Evolutionary conservation across 2,329 filamentous ascomycete genomes (phyloP).

Genomic region (Ascochyta fabae): DNA sequence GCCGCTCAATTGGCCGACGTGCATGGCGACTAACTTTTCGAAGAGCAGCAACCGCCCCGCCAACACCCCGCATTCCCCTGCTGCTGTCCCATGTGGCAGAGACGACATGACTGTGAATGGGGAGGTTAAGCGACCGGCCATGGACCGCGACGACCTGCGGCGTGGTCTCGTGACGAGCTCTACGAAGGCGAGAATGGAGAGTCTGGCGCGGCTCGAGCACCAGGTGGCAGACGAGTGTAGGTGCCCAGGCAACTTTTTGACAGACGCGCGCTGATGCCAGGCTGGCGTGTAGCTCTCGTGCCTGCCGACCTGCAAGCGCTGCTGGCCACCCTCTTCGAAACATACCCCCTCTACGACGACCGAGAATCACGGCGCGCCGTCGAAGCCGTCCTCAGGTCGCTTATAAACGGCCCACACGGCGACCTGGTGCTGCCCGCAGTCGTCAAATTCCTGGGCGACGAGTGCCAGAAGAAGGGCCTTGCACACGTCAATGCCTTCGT

Average conservation of each 20-base stretch:
- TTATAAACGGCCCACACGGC: slow-evolving; percentile 66
- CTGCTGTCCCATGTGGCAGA: slow-evolving; percentile 38
- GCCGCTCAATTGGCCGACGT: slow-evolving; percentile 14
- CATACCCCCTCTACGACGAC: slow-evolving; percentile 86
- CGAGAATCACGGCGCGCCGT: slow-evolving; percentile 82
- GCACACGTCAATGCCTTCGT: slow-evolving; percentile 84
- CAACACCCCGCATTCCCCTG: slow-evolving; percentile 31
- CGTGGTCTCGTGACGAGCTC: slow-evolving; percentile 55
- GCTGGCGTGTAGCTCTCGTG: slow-evolving; percentile 47
- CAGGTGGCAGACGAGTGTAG: slow-evolving; percentile 53
- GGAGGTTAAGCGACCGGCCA: slow-evolving; percentile 40
- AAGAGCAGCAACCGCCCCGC: slow-evolving; percentile 31
- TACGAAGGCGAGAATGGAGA: slow-evolving; percentile 55
- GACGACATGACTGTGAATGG: slow-evolving; percentile 47
- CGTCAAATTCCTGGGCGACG: slow-evolving; percentile 70
- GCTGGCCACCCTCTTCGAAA: slow-evolving; percentile 80
- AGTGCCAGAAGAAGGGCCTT: slow-evolving; percentile 78
- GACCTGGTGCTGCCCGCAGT: slow-evolving; percentile 68
- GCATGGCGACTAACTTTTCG: slow-evolving; percentile 26
- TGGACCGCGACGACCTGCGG: slow-evolving; percentile 47
- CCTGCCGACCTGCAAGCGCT: slow-evolving; percentile 58
- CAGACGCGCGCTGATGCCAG: slow-evolving; percentile 19
- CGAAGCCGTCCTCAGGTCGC: slow-evolving; percentile 75
- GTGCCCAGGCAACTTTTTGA: slow-evolving; percentile 22
- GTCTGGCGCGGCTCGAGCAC: slow-evolving; percentile 54